Percentiles rank a stretch among this genome's conserved stretches.
These are phyloP conservation scores for Sporothrix brunneoviolacea DNA, from an alignment of 2,329 filamentous ascomycete species.

Conservation along the genomic window DNA sequence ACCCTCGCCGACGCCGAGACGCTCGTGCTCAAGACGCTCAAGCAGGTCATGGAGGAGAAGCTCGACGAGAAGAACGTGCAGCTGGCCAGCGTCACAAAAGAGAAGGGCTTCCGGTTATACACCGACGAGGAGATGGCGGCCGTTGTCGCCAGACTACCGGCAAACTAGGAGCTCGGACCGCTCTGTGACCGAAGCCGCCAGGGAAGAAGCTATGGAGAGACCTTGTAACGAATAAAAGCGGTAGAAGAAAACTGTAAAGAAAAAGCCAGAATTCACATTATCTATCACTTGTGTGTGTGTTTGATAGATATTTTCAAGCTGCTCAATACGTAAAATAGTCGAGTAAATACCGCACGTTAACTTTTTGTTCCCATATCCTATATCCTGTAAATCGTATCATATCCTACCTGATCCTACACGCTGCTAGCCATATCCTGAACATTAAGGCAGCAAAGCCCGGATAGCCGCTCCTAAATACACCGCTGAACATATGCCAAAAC, in stretches of 20 bases:
- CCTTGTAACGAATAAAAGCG: slow-evolving; percentile 5
- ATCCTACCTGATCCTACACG: too few relatives aligned
- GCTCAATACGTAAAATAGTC: too few relatives aligned
- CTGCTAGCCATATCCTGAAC: too few relatives aligned
- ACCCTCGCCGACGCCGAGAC: slow-evolving; percentile 91
- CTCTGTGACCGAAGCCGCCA: background rate
- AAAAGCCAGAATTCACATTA: background rate
- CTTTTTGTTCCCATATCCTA: too few relatives aligned
- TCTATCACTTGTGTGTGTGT: too few relatives aligned
- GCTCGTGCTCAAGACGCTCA: slow-evolving; percentile 91
- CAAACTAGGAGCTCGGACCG: slow-evolving; percentile 46
- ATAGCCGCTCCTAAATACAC: too few relatives aligned
- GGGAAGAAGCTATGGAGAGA: background rate
- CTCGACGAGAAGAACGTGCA: slow-evolving; percentile 98
- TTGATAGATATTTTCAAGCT: too few relatives aligned
- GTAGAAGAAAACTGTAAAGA: background rate
- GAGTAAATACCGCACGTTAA: too few relatives aligned
- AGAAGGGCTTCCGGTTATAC: slow-evolving; percentile 98
- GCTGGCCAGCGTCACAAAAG: slow-evolving; percentile 93
- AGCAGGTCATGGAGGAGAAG: slow-evolving; percentile 99
- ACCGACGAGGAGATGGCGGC: slow-evolving; percentile 93
- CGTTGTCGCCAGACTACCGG: slow-evolving; percentile 76
- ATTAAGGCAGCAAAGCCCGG: too few relatives aligned
- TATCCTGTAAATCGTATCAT: too few relatives aligned
- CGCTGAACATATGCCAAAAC: too few relatives aligned